Evolutionary conservation across 176 grass and related monocot genomes (phyloP).

Genomic region (Musa beccarii): DNA sequence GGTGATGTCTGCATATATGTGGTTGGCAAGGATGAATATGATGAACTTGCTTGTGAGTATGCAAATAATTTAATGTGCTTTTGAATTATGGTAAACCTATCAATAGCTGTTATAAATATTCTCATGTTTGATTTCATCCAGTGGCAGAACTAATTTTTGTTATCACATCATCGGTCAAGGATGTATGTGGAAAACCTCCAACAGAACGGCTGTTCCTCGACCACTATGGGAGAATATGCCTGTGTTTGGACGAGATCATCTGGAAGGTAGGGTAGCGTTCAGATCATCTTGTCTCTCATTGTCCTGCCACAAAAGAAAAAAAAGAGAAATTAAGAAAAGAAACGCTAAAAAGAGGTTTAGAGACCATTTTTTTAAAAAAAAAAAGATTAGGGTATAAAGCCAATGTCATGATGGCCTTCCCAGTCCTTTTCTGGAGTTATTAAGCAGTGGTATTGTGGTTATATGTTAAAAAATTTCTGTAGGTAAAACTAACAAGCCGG

Average conservation of each 20-base stretch:
- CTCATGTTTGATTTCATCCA: conserved; percentile 16
- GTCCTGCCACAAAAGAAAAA: not conserved
- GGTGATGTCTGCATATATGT: conserved; percentile 87
- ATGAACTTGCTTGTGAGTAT: conserved; percentile 88
- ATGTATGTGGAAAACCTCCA: conserved; percentile 75
- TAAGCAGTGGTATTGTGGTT: too few relatives aligned
- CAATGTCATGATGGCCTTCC: too few relatives aligned
- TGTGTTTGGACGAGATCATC: conserved; percentile 89
- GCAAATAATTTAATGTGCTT: not conserved
- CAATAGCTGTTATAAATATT: not conserved
- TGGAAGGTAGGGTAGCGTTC: conserved; percentile 54
- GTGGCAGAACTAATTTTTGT: conserved; percentile 89
- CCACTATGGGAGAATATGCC: conserved; percentile 80
- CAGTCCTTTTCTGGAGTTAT: too few relatives aligned
- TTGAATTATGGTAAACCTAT: not conserved
- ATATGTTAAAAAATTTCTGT: not conserved
- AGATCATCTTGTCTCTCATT: not conserved
- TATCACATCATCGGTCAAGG: conserved; percentile 83
- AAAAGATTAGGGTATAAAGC: too few relatives aligned
- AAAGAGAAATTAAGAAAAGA: not conserved
- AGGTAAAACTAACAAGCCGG: not conserved
- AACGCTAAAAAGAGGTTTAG: not conserved
- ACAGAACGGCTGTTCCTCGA: conserved; percentile 86
- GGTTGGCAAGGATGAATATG: conserved; percentile 98
- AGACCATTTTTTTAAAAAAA: too few relatives aligned